Evolutionary conservation across 768 basidiomycete genomes (phyloP), one percentile per base, ranked within the genome.

Genomic region (Termitomyces sp.): DNA sequence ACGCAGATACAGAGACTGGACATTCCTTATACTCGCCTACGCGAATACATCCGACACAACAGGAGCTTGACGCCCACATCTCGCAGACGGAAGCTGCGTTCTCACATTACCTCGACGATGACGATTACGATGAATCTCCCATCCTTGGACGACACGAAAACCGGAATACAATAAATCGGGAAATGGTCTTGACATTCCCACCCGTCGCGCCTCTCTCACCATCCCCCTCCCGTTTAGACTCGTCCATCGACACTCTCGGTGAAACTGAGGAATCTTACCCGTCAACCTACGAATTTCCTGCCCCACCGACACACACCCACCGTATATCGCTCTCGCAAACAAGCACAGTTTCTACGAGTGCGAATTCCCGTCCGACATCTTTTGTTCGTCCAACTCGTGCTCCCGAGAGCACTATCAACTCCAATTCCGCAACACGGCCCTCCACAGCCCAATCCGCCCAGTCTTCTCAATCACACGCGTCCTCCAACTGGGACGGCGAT

Each of bases 401-500:
- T 12, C 26, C n/a, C 24, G 51, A 52, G 14, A 41, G 18, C 6
- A 41, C 29, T 2, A 14, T 31, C 27, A 39, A 10, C 22, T 27
- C 41, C 22, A 8, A 31, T 7, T 20, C 42, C 34, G 12, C 53
- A 22, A 22, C 42, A 24, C 52, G 55, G 27, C 50, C 57, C 10
- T 61, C 61, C 24, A 56, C 56, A 24, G 41, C 55, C 18, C 68
- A 68, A n/a, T 67, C 68, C 31, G 56, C 65, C 9, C 43, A 44
- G 22, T 49, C 48, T 32, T 49, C 49, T 9, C 49, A 36, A 37
- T 50, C 49, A 16, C 49, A 50, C 26, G 57, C 62, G 0, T 64
- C 67, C 14, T 67, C 63, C 3, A 62, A 63, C 0, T 74, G 76
- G 31, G 74, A 86, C 54, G 78, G 77, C 1, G 87, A 90, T 61